Conservation (phyloP, 2,329 filamentous ascomycete genomes). For the Raffaelea deltoideospora region DNA sequence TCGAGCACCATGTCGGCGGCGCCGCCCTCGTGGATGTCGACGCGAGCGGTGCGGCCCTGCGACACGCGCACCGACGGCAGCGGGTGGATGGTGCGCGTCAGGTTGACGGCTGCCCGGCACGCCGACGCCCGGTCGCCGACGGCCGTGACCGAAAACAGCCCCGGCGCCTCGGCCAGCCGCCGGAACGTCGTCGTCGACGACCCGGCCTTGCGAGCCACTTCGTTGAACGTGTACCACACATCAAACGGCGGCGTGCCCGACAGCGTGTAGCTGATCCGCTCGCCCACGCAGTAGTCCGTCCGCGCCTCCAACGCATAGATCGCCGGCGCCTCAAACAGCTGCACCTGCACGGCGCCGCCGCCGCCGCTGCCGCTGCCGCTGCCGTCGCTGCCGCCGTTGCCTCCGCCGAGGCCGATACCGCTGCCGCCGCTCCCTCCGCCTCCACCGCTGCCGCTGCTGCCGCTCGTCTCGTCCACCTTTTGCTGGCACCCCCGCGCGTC, state of each 20-base stretch:
- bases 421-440: constrained; percentile 37
- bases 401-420: not conserved
- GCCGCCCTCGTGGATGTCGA: constrained; percentile 94
- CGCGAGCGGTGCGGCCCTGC: constrained; percentile 62
- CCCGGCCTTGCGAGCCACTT: constrained; percentile 61
- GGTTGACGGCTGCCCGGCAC: constrained; percentile 65
- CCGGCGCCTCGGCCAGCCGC: constrained; percentile 82
- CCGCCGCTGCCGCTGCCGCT: not conserved
- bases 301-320: constrained; percentile 78
- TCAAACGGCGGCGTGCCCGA: constrained; percentile 86
- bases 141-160: constrained; percentile 73
- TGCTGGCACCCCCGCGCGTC: constrained; percentile 78
- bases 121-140: constrained; percentile 79
- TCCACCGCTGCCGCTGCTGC: constrained; percentile 29
- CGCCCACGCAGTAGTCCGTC: constrained; percentile 85
- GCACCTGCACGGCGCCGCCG: constrained; percentile 70
- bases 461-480: constrained; percentile 21
- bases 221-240: constrained; percentile 81
- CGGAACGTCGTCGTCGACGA: constrained; percentile 72
- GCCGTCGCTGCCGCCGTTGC: constrained; percentile 32
- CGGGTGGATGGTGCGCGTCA: constrained; percentile 75
- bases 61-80: constrained; percentile 85
- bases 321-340: constrained; percentile 82
- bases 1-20: constrained; percentile 88
- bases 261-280: constrained; percentile 82